A percentile compares a stretch with the other conserved stretches of the same genome.
Evolutionary conservation across 2,329 filamentous ascomycete species (phyloP).

Genomic region (Corniculantispora saksenae): DNA sequence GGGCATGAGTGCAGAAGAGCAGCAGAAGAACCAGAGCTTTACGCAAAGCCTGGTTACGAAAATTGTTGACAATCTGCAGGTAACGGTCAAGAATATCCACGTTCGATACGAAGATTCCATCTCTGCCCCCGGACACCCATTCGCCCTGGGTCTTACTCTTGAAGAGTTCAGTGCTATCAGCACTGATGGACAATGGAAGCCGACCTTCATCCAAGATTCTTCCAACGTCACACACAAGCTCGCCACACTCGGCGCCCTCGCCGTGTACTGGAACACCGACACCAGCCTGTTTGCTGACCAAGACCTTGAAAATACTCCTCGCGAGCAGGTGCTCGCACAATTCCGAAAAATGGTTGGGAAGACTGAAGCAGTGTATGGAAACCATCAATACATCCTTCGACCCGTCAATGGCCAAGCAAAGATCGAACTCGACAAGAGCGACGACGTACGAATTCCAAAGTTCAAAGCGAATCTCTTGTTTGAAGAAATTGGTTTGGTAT

Average conservation of each 20-base stretch:
- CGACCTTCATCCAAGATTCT: slow-evolving; percentile 91
- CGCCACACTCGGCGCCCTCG: slow-evolving; percentile 83
- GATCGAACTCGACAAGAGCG: slow-evolving; percentile 92
- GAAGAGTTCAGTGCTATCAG: slow-evolving; percentile 97
- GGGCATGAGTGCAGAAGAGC: slow-evolving; percentile 90
- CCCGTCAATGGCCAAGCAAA: slow-evolving; percentile 95
- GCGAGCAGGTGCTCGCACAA: slow-evolving; percentile 74
- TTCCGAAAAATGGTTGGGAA: slow-evolving; percentile 81
- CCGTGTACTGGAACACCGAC: slow-evolving; percentile 98
- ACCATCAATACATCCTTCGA: slow-evolving; percentile 92
- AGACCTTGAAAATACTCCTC: slow-evolving; percentile 60
- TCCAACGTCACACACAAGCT: slow-evolving; percentile 86
- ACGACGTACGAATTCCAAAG: slow-evolving; percentile 74
- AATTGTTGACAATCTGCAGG: slow-evolving; percentile 97
- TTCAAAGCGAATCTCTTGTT: slow-evolving; percentile 91
- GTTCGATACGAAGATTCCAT: slow-evolving; percentile 97
- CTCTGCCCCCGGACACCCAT: slow-evolving; percentile 90
- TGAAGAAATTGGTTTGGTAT: slow-evolving; percentile 95
- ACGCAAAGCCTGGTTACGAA: slow-evolving; percentile 93
- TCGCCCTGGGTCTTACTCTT: slow-evolving; percentile 87
- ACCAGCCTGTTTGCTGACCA: slow-evolving; percentile 63
- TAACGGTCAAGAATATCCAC: slow-evolving; percentile 97
- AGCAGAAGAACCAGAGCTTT: slow-evolving; percentile 97
- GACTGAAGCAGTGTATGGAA: slow-evolving; percentile 56
- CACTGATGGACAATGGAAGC: slow-evolving; percentile 91